Evolutionary conservation across 805 yeast genomes (phyloP).

Genomic region (Kazachstania africana): DNA sequence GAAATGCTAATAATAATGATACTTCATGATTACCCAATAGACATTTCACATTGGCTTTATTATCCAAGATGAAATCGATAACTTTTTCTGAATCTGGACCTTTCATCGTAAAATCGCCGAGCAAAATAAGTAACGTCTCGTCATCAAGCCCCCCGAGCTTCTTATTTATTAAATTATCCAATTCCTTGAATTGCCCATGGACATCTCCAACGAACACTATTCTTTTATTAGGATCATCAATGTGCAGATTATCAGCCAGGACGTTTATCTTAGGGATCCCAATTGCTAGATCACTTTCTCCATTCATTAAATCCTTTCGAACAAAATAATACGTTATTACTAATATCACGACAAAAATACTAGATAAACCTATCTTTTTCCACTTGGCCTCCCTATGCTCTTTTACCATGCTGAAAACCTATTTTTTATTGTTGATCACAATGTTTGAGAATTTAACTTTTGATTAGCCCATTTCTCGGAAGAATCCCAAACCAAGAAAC

Average conservation of each 20-base stretch:
- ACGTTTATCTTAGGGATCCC: conserved; percentile 3
- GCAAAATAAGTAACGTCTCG: conserved; percentile 37
- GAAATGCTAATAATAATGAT: conserved; percentile 43
- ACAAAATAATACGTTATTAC: too few relatives aligned
- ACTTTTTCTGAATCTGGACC: conserved; percentile 70
- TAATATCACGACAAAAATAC: too few relatives aligned
- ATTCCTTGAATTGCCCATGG: conserved; percentile 61
- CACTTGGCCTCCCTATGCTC: too few relatives aligned
- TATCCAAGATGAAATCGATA: conserved; percentile 48
- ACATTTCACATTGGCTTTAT: conserved; percentile 44
- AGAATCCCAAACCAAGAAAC: too few relatives aligned
- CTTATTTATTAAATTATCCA: conserved; percentile 37
- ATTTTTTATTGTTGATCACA: too few relatives aligned
- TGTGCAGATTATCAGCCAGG: conserved; percentile 1
- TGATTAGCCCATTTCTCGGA: too few relatives aligned
- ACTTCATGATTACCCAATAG: conserved; percentile 86
- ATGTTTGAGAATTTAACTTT: too few relatives aligned
- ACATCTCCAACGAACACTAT: conserved; percentile 74
- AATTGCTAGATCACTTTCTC: too few relatives aligned
- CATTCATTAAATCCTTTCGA: too few relatives aligned
- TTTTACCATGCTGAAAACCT: too few relatives aligned
- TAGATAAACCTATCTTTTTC: too few relatives aligned
- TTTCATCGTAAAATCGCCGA: conserved; percentile 81
- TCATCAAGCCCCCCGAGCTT: conserved; percentile 36
- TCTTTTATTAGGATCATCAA: conserved; percentile 23